Conservation (phyloP, 2,329 filamentous ascomycete species). For the Fusarium nygamai region DNA sequence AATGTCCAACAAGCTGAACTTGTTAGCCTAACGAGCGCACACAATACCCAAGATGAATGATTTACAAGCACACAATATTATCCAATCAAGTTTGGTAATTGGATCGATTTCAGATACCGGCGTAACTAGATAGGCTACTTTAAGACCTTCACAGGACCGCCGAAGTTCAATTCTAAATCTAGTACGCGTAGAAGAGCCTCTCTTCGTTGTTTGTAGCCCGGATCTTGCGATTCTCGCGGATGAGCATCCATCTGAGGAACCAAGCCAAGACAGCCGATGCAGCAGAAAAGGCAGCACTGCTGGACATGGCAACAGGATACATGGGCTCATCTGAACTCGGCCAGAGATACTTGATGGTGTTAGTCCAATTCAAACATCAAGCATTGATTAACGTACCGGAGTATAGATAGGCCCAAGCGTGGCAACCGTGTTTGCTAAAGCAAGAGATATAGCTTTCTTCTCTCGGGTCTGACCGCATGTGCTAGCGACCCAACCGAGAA, state of each 20-base stretch:
- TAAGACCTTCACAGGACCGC: no score
- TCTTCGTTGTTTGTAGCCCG: constrained; percentile 32
- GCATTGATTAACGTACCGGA: constrained; percentile 25
- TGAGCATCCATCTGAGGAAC: constrained; percentile 48
- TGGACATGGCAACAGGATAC: constrained; percentile 29
- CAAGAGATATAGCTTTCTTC: constrained; percentile 57
- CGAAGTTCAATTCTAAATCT: not conserved
- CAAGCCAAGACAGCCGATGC: constrained; percentile 51
- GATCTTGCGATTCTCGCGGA: constrained; percentile 49
- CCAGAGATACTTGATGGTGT: constrained; percentile 25
- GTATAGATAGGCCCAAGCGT: constrained; percentile 37
- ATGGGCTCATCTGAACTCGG: constrained; percentile 19
- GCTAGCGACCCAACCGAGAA: constrained; percentile 54
- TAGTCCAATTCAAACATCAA: fast-evolving
- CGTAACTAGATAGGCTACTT: no score
- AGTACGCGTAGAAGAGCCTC: constrained; percentile 46
- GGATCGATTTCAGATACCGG: no score
- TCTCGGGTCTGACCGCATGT: constrained; percentile 57
- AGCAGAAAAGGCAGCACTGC: constrained; percentile 41
- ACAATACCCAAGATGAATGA: no score
- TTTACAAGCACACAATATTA: no score
- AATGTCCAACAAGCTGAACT: no score
- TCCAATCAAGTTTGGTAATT: no score
- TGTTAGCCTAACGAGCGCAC: no score
- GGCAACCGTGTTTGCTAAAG: constrained; percentile 35